Percentiles rank a stretch among this genome's conserved stretches.
Evolutionary conservation across 305 asterid genomes (phyloP).

Genomic region (Fraxinus latifolia): DNA sequence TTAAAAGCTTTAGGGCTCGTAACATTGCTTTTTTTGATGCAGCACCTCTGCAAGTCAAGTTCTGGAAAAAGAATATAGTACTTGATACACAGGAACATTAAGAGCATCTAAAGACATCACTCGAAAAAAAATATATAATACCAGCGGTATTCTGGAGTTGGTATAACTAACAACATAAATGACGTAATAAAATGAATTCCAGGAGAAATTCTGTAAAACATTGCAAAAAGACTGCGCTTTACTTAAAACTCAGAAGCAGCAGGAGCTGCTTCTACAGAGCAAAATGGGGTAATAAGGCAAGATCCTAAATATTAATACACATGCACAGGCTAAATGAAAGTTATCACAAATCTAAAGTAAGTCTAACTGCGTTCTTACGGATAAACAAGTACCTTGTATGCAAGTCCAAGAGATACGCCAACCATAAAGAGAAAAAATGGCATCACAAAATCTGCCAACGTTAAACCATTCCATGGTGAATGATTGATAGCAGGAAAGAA

Average conservation of each 20-base stretch:
- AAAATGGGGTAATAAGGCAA: background rate
- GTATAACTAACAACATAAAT: background rate
- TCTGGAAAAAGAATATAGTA: conserved; percentile 32
- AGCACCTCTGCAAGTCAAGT: conserved; percentile 42
- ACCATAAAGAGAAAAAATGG: conserved; percentile 78
- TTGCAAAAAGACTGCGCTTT: background rate
- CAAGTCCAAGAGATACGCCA: conserved; percentile 69
- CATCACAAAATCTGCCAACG: conserved; percentile 73
- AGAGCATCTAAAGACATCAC: background rate
- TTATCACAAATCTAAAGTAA: background rate
- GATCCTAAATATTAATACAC: background rate
- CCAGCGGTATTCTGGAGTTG: background rate
- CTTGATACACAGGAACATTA: conserved; percentile 13
- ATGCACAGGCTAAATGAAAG: background rate
- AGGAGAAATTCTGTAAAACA: background rate
- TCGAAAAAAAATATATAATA: background rate
- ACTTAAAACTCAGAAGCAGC: background rate
- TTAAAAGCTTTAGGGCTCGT: conserved; percentile 51
- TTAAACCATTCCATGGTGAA: conserved; percentile 75
- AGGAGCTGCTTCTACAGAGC: background rate
- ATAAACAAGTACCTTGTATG: conserved; percentile 47
- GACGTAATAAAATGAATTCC: background rate
- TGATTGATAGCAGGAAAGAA: conserved; percentile 64
- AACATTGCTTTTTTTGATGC: conserved; percentile 54
- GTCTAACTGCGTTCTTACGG: background rate